A percentile compares a stretch with the other conserved stretches of the same genome.
These are phyloP conservation scores for Sugiyamaella pinicola DNA, from an alignment of 1,139 yeast species.

Conservation along the genomic window DNA sequence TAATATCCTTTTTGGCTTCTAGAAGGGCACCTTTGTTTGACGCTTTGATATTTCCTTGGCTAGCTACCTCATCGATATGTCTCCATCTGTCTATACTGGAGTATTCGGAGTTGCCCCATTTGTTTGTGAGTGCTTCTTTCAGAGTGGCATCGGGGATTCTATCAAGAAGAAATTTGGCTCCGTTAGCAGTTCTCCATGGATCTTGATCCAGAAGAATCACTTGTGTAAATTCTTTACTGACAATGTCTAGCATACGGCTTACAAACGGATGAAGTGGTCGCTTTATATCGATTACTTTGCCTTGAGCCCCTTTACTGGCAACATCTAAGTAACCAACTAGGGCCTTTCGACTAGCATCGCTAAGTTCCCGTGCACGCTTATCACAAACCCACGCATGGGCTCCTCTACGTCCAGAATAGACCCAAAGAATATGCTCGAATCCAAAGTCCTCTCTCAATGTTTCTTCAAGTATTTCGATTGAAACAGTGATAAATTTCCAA, in stretches of 20 bases:
- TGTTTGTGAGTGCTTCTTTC: constrained; percentile 51
- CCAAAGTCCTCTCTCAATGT: constrained; percentile 89
- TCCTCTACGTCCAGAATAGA: constrained; percentile 98
- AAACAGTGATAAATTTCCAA: constrained; percentile 93
- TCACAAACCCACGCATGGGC: constrained; percentile 99
- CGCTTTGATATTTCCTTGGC: constrained; percentile 49
- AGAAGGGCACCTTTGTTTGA: constrained; percentile 46
- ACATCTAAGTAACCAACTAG: constrained; percentile 84
- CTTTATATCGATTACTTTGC: constrained; percentile 54
- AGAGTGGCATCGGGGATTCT: constrained; percentile 62
- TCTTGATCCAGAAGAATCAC: constrained; percentile 79
- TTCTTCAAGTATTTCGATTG: constrained; percentile 70
- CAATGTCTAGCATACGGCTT: constrained; percentile 64
- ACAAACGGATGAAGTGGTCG: constrained; percentile 89
- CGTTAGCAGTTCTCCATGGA: constrained; percentile 66
- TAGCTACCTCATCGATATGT: constrained; percentile 68
- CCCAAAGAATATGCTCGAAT: constrained; percentile 85
- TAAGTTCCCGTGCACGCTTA: constrained; percentile 69
- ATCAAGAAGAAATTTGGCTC: constrained; percentile 59
- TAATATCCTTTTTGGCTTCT: constrained; percentile 83
- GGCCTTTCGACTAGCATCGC: constrained; percentile 72
- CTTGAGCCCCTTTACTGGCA: constrained; percentile 55
- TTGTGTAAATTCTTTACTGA: constrained; percentile 64
- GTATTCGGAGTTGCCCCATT: constrained; percentile 56
- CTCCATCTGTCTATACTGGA: constrained; percentile 72